Evolutionary conservation across 2,329 filamentous ascomycete genomes (phyloP), one percentile per base, ranked within the genome.

Genomic region (Colletotrichum plurivorum): DNA sequence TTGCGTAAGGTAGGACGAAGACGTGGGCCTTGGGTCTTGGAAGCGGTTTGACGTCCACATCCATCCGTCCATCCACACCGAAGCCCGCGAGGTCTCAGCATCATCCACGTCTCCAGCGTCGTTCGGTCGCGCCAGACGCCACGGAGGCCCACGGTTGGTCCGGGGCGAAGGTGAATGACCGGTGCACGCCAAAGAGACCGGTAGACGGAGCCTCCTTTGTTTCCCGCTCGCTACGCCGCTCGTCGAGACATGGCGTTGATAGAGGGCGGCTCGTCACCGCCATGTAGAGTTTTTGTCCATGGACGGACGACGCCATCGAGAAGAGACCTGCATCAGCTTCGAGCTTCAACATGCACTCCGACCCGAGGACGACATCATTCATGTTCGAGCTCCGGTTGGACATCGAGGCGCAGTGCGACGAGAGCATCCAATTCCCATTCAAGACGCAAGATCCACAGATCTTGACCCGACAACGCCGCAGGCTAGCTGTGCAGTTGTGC

Each of bases 231-330:
- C 67, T 67, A 61, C 31, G 61, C 62, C 62, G 51, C 67, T 43
- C 36, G 53, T 51, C 67, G 27, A 67, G 67, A 67, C 62, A 67
- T 69, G 67, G 67, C 67, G 67, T 51, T 66, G 53, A 51, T 69
- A 36, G 62, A 52, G 43, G 51, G 20, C 51, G 55, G 51, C 31
- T 49, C 66, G 61, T 64, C 66, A 68, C 61, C 51, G 55, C 56
- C 25, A 45, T 67, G 51, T 53, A 36, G 20, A 45, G 56, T 31
- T 55, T 60, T 15, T 55, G 18, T 13, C 36, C 43, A 51, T 18
- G 36, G 55, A 36, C 49, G 51, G 51, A 36, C 43, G 22, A 5
- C 36, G 39, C 49, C 51, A 61, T 56, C 27, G 20, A 39, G 20
- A 36, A 52, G 36, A 52, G 39, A 41, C 55, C 41, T 56, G 55